phyloP scores from a whole-genome alignment of 371 early-diverging fungal genomes.

The Lichtheimia ornata region DNA sequence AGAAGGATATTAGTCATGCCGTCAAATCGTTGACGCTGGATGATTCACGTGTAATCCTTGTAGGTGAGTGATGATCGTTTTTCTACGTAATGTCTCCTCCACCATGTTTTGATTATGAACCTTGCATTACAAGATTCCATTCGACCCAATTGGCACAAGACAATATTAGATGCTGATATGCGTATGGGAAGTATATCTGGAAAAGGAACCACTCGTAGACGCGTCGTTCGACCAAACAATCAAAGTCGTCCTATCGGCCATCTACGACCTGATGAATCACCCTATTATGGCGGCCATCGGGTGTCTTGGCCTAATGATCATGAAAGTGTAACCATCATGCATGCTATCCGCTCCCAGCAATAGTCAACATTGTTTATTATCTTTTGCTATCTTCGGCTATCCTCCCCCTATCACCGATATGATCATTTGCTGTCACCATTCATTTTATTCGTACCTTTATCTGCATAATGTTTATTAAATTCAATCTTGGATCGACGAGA shows the following conservation, averaged over 20 bases:
- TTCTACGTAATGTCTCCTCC: neutral
- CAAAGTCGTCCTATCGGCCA: neutral
- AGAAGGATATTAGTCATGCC: conserved; percentile 4
- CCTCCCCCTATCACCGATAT: too few relatives aligned
- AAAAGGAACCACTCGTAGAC: conserved; percentile 8
- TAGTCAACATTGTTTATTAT: too few relatives aligned
- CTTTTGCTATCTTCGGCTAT: too few relatives aligned
- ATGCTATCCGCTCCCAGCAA: conserved; percentile 6
- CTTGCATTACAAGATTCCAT: conserved; percentile 62
- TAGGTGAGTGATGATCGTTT: conserved; percentile 36
- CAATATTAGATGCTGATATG: neutral
- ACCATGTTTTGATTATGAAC: neutral
- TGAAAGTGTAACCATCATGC: conserved; percentile 3
- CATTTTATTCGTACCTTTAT: too few relatives aligned
- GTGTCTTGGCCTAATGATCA: neutral
- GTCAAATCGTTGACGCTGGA: conserved; percentile 54
- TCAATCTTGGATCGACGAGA: too few relatives aligned
- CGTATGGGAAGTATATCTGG: conserved; percentile 5
- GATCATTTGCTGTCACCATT: too few relatives aligned
- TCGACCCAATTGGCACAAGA: conserved; percentile 71
- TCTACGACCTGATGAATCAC: conserved; percentile 5
- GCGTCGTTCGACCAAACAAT: conserved; percentile 10
- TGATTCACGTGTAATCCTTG: conserved; percentile 72
- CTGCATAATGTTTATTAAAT: too few relatives aligned
- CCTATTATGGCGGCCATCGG: conserved; percentile 6